Evolutionary conservation across 2,329 filamentous ascomycete genomes (phyloP), one percentile per base, ranked within the genome.

Genomic region (Aaosphaeria arxii): DNA sequence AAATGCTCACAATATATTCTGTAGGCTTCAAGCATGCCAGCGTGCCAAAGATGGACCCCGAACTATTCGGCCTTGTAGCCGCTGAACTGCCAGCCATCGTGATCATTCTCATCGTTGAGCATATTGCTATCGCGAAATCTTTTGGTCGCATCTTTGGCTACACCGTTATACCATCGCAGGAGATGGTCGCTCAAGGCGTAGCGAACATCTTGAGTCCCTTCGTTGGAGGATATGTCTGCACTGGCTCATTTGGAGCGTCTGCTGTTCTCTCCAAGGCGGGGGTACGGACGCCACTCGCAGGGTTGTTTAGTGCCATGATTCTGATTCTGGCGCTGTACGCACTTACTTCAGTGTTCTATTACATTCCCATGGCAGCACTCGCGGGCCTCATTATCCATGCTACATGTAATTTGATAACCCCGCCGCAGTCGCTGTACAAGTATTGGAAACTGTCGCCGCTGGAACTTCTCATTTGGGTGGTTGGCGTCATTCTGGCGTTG

Each of bases 261-360:
- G 91, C 92, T 42, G 95, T 96, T 71, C 91, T 96, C 68, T 91
- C 91, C 7, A 96, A 96, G 71, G 91, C 92, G 38, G 91, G 91
- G 58, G 91, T 95, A 5, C 84, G 89, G 24, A 95, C 91, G 0
- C 91, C 91, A 1, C 84, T 95, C 45, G 89, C 89, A 6, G 91
- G 92, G 68, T 79, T 94, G 33, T 88, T 96, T 57, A 95, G 91
- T 6, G 91, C 88, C 0, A 45, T 86, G 13, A 80, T 96, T 6
- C 89, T 96, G 4, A 78, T 96, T 0, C 75, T 96, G 5, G 90
- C 92, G 17, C 88, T 95, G 52, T 96, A 96, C 64, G 87, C 88
- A 4, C 75, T 96, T 41, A 86, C 91, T 0, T 82, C 85, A 0
- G 85, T 96, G 7, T 96, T 96, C 77, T 95, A 84, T 74, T 96